A percentile compares a stretch with the other conserved stretches of the same genome.
Evolutionary conservation across 2,329 filamentous ascomycete species (phyloP).

Genomic region (Neonectria magnoliae): DNA sequence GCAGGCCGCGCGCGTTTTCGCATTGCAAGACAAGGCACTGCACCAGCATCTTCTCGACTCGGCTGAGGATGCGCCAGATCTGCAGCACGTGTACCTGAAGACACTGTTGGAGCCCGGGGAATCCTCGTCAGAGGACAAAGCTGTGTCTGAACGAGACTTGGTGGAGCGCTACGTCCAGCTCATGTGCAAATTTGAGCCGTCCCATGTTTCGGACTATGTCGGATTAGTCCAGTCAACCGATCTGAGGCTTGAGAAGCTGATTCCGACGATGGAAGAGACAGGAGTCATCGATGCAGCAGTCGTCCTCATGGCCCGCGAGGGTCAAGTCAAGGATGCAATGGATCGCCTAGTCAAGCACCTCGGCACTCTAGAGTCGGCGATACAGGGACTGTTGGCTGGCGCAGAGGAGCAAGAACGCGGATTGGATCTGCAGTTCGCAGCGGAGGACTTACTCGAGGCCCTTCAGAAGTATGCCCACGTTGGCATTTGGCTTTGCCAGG

Average conservation of each 20-base stretch:
- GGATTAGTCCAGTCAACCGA: constrained; percentile 79
- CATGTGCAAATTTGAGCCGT: constrained; percentile 86
- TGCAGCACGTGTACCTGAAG: constrained; percentile 80
- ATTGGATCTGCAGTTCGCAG: constrained; percentile 66
- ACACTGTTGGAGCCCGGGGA: constrained; percentile 75
- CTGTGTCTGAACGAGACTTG: constrained; percentile 65
- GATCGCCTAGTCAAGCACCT: constrained; percentile 84
- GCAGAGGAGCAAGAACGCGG: constrained; percentile 64
- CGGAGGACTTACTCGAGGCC: constrained; percentile 77
- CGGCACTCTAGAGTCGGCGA: constrained; percentile 78
- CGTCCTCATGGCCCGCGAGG: constrained; percentile 88
- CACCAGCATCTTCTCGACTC: constrained; percentile 73
- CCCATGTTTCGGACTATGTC: constrained; percentile 87
- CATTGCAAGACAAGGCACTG: constrained; percentile 68
- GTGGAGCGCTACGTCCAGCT: constrained; percentile 88
- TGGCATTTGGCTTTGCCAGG: constrained; percentile 94
- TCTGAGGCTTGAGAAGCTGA: constrained; percentile 79
- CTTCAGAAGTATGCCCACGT: constrained; percentile 92
- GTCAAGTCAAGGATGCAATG: constrained; percentile 85
- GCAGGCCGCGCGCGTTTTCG: constrained; percentile 72
- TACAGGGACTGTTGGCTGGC: constrained; percentile 77
- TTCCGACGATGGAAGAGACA: constrained; percentile 88
- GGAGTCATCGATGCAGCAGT: constrained; percentile 94
- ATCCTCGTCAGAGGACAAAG: constrained; percentile 46
- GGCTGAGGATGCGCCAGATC: constrained; percentile 66